phyloP scores from a whole-genome alignment of 768 basidiomycete species.

The Neoboletus subvelutipes region DNA sequence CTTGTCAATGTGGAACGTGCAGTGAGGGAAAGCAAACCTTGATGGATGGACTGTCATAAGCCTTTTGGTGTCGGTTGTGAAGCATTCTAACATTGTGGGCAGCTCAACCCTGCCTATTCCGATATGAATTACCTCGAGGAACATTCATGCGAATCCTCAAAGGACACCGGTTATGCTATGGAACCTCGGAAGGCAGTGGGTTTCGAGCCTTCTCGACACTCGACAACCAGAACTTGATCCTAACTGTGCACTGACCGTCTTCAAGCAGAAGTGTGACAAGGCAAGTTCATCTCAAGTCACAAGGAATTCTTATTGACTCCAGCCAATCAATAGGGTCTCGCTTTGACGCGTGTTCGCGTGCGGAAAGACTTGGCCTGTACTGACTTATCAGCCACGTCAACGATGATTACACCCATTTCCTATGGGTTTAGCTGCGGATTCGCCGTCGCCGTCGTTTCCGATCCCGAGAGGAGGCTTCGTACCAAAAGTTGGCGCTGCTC shows the following conservation, averaged over 20 bases:
- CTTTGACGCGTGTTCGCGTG: neutral
- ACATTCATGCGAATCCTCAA: too few species aligned
- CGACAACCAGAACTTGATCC: neutral
- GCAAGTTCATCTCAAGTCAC: neutral
- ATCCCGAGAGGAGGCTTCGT: constrained; percentile 65
- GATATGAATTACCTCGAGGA: neutral
- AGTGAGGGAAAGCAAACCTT: too few species aligned
- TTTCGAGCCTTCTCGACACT: neutral
- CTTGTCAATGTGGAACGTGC: neutral
- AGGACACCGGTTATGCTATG: neutral
- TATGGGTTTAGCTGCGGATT: neutral
- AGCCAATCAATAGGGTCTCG: neutral
- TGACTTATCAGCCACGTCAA: neutral
- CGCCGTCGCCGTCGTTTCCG: constrained; percentile 13
- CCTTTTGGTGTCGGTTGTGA: neutral
- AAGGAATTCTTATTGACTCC: too few species aligned
- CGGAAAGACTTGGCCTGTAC: neutral
- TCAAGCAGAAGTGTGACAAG: neutral
- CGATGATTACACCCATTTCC: neutral
- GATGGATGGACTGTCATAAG: neutral
- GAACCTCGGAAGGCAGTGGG: neutral
- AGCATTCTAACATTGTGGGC: neutral
- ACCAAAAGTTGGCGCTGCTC: constrained; percentile 48
- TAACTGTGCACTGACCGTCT: too few species aligned
- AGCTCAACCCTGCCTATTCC: neutral